Conservation (phyloP, 768 basidiomycete species). For the Holtermannia corniformis region DNA sequence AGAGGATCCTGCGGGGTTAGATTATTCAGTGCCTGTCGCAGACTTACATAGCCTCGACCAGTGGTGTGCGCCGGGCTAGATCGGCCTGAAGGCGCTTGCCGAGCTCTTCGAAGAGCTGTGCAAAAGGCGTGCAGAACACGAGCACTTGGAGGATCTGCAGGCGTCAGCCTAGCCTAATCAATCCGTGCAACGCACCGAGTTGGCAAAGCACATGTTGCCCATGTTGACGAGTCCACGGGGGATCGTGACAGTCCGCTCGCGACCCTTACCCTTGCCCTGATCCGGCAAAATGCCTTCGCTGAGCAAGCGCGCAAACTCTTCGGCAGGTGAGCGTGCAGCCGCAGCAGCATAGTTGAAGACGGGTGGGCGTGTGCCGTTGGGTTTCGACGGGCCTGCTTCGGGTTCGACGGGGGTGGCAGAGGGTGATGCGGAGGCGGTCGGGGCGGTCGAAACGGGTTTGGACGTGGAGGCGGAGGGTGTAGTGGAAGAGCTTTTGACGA, state of each 20-base stretch:
- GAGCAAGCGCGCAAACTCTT: constrained; percentile 26
- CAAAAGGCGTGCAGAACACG: constrained; percentile 81
- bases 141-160: constrained; percentile 66
- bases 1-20: constrained; percentile 47
- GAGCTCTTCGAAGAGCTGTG: constrained; percentile 63
- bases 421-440: neutral
- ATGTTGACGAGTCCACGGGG: constrained; percentile 75
- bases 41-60: constrained; percentile 46
- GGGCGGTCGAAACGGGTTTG: constrained; percentile 16
- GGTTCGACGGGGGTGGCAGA: constrained; percentile 6
- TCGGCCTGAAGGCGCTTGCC: constrained; percentile 49
- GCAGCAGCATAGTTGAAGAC: constrained; percentile 27
- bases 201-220: constrained; percentile 97
- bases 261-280: constrained; percentile 11
- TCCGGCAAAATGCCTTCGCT: constrained; percentile 17
- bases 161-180: neutral
- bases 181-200: constrained; percentile 50
- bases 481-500: constrained; percentile 13
- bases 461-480: constrained; percentile 20
- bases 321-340: constrained; percentile 28
- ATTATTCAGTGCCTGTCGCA: constrained; percentile 37
- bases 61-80: constrained; percentile 39
- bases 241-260: constrained; percentile 13
- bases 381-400: constrained; percentile 15
- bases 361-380: constrained; percentile 1